These are phyloP conservation scores for Crotalaria pallida DNA, from an alignment of 306 rosid genomes.

Conservation along the genomic window DNA sequence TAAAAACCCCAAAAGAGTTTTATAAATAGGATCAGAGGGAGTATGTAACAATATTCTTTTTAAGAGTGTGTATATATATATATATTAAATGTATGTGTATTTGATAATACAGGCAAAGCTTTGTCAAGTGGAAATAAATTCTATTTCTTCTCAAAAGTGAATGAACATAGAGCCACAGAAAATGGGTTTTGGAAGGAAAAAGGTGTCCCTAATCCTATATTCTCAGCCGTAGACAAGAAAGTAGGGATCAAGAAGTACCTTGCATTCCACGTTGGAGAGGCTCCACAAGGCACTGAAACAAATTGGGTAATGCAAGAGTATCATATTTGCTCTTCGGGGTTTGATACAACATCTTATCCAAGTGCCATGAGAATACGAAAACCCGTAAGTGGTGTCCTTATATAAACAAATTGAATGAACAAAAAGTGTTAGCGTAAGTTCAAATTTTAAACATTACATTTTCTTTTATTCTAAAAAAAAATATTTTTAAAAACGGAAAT, in stretches of 20 bases:
- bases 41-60: too few species aligned
- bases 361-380: conserved; percentile 3
- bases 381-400: conserved; percentile 2
- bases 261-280: conserved; percentile 25
- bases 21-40: too few species aligned
- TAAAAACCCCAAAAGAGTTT: too few species aligned
- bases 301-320: conserved; percentile 48
- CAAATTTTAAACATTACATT: too few species aligned
- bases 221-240: conserved; percentile 20
- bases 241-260: conserved; percentile 41
- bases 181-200: conserved; percentile 46
- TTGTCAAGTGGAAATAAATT: conserved; percentile 30
- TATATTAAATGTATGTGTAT: neutral
- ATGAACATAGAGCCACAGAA: conserved; percentile 25
- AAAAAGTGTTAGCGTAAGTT: too few species aligned
- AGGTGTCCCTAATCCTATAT: conserved; percentile 21
- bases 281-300: conserved; percentile 23
- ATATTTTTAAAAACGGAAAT: too few species aligned
- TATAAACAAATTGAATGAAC: neutral
- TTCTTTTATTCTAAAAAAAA: too few species aligned
- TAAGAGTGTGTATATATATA: too few species aligned
- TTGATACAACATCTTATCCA: neutral
- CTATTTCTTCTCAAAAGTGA: conserved; percentile 37
- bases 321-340: conserved; percentile 22
- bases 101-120: conserved; percentile 33